Base-by-base conservation (phyloP, 2,329 filamentous ascomycete species). In the Cladosporium austrohemisphaericum region DNA sequence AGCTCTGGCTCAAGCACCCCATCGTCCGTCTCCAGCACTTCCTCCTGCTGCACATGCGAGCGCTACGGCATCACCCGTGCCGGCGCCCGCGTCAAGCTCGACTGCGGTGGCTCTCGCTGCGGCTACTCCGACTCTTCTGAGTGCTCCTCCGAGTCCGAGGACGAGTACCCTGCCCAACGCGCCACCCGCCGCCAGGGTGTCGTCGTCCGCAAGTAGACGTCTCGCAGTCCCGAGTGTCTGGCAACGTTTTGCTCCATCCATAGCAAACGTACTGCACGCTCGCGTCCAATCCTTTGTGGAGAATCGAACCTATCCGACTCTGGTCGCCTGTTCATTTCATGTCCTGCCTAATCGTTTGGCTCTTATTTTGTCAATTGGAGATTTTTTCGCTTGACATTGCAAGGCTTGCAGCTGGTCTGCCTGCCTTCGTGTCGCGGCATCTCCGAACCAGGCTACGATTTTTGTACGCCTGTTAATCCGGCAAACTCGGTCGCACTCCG, bases 31-130 rank as follows among this genome's bases (percentile, higher is more conserved):
- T 75, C 72, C 53, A 74, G 73, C 52, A 67, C 69, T 44, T 70
- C 62, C 51, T 68, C 70, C 64, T 80, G 79, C 68, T 97, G 93
- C 82, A 90, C 85, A 57, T 97, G 92, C 75, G 89, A 96, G 71
- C 88, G 91, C 74, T 96, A 93, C 76, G 92, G 91, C 62, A 95
- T 97, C 76, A 96, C 91, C 57, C 87, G 90, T 73, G 84, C 85
- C 70, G 63, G 91, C 66, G 86, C 94, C 71, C 85, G 91, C 64
- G 86, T 97, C 79, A 93, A 92, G 80, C 83, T 96, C 69, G 91
- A 96, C 80, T 97, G 92, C 66, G 90, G 90, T 61, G 92, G 92
- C 60, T 77, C 83, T 54, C 85, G 88, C 68, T 96, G 92, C 73
- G 88, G 88, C 64, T 93, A 87, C 73, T 80, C 79, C 57, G 82